phyloP scores from a whole-genome alignment of 148 eudicot genomes.

The Chenopodium berlandieri region DNA sequence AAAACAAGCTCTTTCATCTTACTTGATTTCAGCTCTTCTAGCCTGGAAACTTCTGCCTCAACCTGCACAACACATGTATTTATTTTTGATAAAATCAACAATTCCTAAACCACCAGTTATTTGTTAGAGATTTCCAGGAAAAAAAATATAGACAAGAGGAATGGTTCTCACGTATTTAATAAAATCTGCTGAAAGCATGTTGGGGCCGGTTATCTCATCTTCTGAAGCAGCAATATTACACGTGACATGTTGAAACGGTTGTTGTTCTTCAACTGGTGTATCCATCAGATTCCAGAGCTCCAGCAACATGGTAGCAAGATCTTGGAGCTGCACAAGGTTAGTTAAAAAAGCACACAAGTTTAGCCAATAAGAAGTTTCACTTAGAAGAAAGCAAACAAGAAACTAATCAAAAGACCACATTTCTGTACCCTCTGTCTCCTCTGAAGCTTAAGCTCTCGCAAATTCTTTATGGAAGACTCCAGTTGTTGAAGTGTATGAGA shows the following conservation, averaged over 20 bases:
- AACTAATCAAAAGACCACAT: neutral
- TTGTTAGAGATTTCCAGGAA: neutral
- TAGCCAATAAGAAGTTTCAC: neutral
- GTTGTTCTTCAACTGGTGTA: constrained; percentile 81
- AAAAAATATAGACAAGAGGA: constrained; percentile 1
- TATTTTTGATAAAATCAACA: neutral
- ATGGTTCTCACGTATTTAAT: constrained; percentile 48
- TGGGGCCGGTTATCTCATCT: constrained; percentile 62
- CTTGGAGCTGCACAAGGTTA: constrained; percentile 55
- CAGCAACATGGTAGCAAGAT: constrained; percentile 61
- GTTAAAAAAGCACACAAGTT: neutral
- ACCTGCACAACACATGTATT: constrained; percentile 45
- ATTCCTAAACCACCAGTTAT: neutral
- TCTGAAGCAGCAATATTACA: constrained; percentile 78
- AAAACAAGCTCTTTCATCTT: constrained; percentile 90
- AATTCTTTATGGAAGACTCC: constrained; percentile 41
- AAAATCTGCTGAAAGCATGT: constrained; percentile 68
- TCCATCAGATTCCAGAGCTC: constrained; percentile 88
- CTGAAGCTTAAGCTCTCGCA: constrained; percentile 56
- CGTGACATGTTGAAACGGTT: constrained; percentile 64
- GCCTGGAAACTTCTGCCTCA: constrained; percentile 73
- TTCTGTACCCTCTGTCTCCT: constrained; percentile 65
- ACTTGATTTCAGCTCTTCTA: constrained; percentile 86
- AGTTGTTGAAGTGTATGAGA: constrained; percentile 46
- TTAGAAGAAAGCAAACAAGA: neutral